Evolutionary conservation across 1,284 basidiomycete genomes (phyloP).

Genomic region (Boletus semigastroideus): DNA sequence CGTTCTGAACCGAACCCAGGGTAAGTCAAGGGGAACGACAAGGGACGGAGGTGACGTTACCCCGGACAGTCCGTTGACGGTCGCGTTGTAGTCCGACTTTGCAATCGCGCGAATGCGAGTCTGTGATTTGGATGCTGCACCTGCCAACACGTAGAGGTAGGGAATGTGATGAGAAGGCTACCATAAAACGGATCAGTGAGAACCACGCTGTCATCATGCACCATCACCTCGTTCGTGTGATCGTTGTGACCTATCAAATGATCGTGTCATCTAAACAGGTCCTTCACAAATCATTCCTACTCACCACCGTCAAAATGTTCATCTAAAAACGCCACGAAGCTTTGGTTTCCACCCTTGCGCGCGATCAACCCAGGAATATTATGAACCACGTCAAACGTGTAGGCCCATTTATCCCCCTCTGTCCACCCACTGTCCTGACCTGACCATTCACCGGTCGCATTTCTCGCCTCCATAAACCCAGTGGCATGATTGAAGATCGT

Average conservation of each 20-base stretch:
- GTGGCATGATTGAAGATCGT: conserved; percentile 71
- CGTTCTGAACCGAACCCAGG: conserved; percentile 51
- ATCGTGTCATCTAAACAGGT: neutral
- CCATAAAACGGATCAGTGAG: conserved; percentile 7
- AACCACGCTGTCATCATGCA: neutral
- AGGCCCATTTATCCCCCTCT: conserved; percentile 84
- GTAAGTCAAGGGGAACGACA: neutral
- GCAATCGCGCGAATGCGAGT: conserved; percentile 70
- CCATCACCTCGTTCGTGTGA: conserved; percentile 73
- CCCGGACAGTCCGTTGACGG: conserved; percentile 66
- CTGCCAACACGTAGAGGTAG: conserved; percentile 75
- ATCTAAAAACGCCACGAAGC: conserved; percentile 70
- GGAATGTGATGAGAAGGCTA: conserved; percentile 83
- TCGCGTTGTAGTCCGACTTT: conserved; percentile 62
- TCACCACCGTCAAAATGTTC: conserved; percentile 70
- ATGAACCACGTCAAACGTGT: conserved; percentile 76
- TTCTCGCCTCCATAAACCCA: conserved; percentile 81
- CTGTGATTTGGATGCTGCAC: conserved; percentile 69
- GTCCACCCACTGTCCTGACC: conserved; percentile 74
- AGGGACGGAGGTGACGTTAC: conserved; percentile 36
- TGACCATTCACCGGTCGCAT: conserved; percentile 69
- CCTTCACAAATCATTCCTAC: conserved; percentile 6
- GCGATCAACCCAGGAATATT: conserved; percentile 65
- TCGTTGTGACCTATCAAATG: conserved; percentile 66
- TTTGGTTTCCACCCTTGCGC: conserved; percentile 61